Evolutionary conservation across 805 yeast species (phyloP).

Genomic region (Schwanniomyces occidentalis): DNA sequence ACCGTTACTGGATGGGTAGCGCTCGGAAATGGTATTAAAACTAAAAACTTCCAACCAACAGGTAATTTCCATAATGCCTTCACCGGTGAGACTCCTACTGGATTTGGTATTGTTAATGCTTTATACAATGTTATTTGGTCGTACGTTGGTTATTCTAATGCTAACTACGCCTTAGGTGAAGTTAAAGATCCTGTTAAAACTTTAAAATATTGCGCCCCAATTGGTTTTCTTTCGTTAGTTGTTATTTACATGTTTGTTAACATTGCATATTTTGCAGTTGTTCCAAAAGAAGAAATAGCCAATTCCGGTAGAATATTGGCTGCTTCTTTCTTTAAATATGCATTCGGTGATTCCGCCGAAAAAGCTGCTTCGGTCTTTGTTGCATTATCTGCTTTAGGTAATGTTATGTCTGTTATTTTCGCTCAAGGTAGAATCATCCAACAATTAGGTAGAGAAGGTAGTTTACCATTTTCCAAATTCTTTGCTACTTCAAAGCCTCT

Average conservation of each 20-base stretch:
- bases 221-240: conserved; percentile 60
- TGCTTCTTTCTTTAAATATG: conserved; percentile 71
- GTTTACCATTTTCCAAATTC: conserved; percentile 69
- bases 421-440: conserved; percentile 82
- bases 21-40: conserved; percentile 65
- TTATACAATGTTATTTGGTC: conserved; percentile 85
- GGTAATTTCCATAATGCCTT: conserved; percentile 63
- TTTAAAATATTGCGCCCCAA: conserved; percentile 72
- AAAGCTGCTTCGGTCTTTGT: conserved; percentile 77
- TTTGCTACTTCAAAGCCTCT: conserved; percentile 74
- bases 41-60: conserved; percentile 49
- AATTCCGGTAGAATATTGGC: conserved; percentile 71
- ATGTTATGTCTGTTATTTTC: conserved; percentile 76
- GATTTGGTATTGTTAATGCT: conserved; percentile 73
- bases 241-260: conserved; percentile 73
- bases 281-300: conserved; percentile 62
- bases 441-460: conserved; percentile 80
- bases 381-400: conserved; percentile 79
- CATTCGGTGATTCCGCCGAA: conserved; percentile 68
- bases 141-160: conserved; percentile 79
- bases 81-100: conserved; percentile 53
- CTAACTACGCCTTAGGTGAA: conserved; percentile 81
- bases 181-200: conserved; percentile 71
- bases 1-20: conserved; percentile 83
- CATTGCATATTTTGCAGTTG: conserved; percentile 80